Evolutionary conservation across 1,139 yeast species (phyloP), one percentile per base, ranked within the genome.

Genomic region (Kazachstania sp.): DNA sequence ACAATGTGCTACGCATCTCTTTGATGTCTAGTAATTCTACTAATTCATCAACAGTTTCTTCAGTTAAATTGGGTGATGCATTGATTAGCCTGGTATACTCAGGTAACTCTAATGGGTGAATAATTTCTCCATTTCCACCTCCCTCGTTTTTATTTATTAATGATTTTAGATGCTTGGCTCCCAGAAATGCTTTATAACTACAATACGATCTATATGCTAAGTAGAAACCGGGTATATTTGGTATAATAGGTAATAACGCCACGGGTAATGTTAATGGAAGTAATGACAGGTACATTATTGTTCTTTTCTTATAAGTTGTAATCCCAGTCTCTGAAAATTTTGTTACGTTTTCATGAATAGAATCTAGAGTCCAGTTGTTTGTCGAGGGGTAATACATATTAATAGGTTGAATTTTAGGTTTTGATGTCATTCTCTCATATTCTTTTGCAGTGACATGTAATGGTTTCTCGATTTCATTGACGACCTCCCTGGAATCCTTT

Each of bases 221-320:
- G 61, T 88, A 92, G 58, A 92, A 83, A 0, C 97, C 97, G 0
- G 98, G 98, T n/a, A 92, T 77, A 57, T 92, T 92, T 18, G 98
- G 98, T 1, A 90, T 64, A n/a, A 90, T 73, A 0, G 98, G 98
- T 0, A 92, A 61, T 41, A 88, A 60, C 0, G 87, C 88, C 46
- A 88, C 66, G 1, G 98, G 98, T 7, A 87, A 60, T 0, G 95
- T 79, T 41, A 90, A 54, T 1, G 97, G 97, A 2, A 92, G 67
- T 2, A 82, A 81, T 30, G 83, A 55, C 0, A 78, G 74, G 56
- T 86, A 80, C 38, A 71, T 55, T 16, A 72, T 42, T 54, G 76
- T 65, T 50, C 69, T 70, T 50, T 68, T 73, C 41, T 58, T 63
- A 55, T 81, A 85, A 39, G 66, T 64, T 1, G 56, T 49, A 16